Percentiles rank a stretch among this genome's conserved stretches.
Conservation (phyloP, 2,329 filamentous ascomycete species). For the Cordyceps javanica region DNA sequence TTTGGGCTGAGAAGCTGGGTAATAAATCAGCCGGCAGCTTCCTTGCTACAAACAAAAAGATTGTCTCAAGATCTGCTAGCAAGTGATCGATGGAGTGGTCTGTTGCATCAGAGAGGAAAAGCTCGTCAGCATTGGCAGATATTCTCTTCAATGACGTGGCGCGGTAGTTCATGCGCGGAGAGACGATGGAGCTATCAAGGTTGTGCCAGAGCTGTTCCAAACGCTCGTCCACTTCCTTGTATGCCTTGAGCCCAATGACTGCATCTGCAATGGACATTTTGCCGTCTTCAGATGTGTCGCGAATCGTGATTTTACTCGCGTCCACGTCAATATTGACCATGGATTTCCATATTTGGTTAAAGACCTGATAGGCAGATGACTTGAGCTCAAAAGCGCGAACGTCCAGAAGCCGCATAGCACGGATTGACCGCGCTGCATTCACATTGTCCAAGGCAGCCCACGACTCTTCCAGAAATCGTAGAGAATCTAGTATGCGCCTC, state of each 20-base stretch:
- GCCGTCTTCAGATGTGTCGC: constrained; percentile 40
- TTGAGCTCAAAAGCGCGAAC: constrained; percentile 61
- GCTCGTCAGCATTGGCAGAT: constrained; percentile 32
- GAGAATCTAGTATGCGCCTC: constrained; percentile 48
- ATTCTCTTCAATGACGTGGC: constrained; percentile 32
- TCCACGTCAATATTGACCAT: constrained; percentile 58
- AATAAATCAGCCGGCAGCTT: constrained; percentile 50
- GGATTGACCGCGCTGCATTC: constrained; percentile 53
- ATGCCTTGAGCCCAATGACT: constrained; percentile 50
- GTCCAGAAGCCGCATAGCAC: constrained; percentile 59
- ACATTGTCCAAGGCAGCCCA: constrained; percentile 54
- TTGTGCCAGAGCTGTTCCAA: constrained; percentile 57
- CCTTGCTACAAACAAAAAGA: constrained; percentile 46
- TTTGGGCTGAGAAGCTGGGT: constrained; percentile 56
- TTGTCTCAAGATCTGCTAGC: constrained; percentile 45
- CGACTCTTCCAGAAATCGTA: constrained; percentile 52
- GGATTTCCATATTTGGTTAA: constrained; percentile 65
- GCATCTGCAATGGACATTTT: constrained; percentile 49
- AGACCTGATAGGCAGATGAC: constrained; percentile 56
- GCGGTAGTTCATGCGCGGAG: constrained; percentile 48
- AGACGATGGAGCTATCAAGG: constrained; percentile 54
- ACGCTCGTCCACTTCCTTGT: constrained; percentile 54
- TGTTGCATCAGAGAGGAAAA: constrained; percentile 37
- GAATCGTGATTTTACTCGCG: constrained; percentile 50
- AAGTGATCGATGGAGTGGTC: constrained; percentile 43